Evolutionary conservation across 192 early-diverging fungal genomes (phyloP), one percentile per base, ranked within the genome.

Genomic region (Lobosporangium transversale): DNA sequence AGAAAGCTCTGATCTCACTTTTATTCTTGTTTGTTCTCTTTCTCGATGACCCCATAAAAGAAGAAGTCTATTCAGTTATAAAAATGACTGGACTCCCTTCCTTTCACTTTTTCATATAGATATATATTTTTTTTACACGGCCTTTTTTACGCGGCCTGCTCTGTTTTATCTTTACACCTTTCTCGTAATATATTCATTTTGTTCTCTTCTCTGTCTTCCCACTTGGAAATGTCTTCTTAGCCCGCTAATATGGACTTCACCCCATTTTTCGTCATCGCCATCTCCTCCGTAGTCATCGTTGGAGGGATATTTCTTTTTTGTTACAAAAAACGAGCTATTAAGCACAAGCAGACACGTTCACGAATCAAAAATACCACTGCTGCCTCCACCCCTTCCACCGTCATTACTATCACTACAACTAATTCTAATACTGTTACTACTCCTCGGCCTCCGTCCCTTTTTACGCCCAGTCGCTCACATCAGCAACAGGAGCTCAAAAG

Each of bases 401-500:
- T 7, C 37, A 7, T 40, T 14, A 40, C 37, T 40, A 10, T 40
- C 7, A 7, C 7, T 40, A 7, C 37, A 14, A 40, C 37, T 7
- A 40, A 40, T 10, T 40, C 37, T 40, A 40, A 10, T 7, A 40
- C 14, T 14, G 7, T 40, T 40, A 40, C 37, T 10, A 40, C 7
- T 14, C 37, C 14, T 7, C 37, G 14, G 7, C 14, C 37, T 40
- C 37, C 7, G 8, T 14, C 37, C 7, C 14, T 14, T 14, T 14
- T 40, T 40, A 7, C 37, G 14, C 37, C 7, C 8, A 40, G 7
- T 14, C 37, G 14, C 14, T 14, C 37, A 40, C 53, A 54, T 32
- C 53, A 54, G 32, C 53, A 36, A 21, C 32, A 55, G 21, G 3
- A 54, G 7, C 32, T 20, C 20, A 55, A 36, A 33, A 55, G 35